Conservation (phyloP, 805 yeast genomes). For the Yarrowia divulgata region DNA sequence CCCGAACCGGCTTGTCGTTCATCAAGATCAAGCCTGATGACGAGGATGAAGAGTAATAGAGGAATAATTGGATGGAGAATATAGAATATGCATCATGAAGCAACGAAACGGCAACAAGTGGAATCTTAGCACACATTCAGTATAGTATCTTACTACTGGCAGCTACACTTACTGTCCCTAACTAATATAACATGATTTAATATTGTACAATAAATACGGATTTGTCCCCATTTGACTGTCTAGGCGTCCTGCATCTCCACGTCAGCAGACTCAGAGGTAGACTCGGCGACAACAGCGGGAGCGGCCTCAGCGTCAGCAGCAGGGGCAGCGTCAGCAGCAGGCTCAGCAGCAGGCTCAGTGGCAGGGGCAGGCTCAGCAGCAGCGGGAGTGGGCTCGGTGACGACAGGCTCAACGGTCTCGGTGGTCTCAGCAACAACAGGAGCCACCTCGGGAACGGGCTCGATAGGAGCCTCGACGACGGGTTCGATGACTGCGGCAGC, state of each 20-base stretch:
- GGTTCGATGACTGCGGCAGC: slow-evolving; percentile 7
- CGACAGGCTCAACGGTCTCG: slow-evolving; percentile 16
- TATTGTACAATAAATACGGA: slow-evolving; percentile 39
- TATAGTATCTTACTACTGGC: no score
- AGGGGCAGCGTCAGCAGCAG: slow-evolving; percentile 2
- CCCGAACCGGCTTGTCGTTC: slow-evolving; percentile 68
- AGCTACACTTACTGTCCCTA: not conserved
- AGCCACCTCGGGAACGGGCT: slow-evolving; percentile 11
- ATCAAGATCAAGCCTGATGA: slow-evolving; percentile 54
- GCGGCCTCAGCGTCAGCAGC: slow-evolving; percentile 29
- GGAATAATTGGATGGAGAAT: not conserved
- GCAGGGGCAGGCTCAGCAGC: slow-evolving; percentile 18
- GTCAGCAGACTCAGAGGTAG: slow-evolving; percentile 38
- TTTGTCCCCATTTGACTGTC: slow-evolving; percentile 2
- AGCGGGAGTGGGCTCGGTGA: slow-evolving; percentile 2
- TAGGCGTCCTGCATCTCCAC: slow-evolving; percentile 42
- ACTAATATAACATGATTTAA: slow-evolving; percentile 28
- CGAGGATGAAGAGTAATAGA: not conserved
- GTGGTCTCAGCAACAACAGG: slow-evolving; percentile 15
- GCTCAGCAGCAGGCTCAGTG: not conserved
- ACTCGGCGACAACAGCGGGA: slow-evolving; percentile 16
- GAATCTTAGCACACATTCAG: no score
- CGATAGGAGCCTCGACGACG: slow-evolving; percentile 8
- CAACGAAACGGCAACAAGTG: no score
- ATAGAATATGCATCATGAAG: not conserved